Conservation (phyloP, 805 yeast species). For the Candida sithepensis region DNA sequence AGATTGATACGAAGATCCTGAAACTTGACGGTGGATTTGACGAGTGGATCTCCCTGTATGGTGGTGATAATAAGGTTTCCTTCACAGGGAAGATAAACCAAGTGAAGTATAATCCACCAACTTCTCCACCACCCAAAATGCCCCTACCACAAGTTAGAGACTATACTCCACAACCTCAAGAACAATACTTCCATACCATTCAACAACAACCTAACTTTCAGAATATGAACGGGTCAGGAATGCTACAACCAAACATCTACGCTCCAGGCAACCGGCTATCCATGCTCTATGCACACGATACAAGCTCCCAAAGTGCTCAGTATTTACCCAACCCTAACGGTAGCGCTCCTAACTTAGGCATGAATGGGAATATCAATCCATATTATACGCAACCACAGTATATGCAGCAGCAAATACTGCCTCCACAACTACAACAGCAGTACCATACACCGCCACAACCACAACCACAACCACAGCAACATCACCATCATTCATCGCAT, state of each 20-base stretch:
- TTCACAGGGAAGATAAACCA: slow-evolving; percentile 6
- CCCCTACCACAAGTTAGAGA: slow-evolving; percentile 7
- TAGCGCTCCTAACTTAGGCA: neutral
- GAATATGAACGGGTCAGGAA: neutral
- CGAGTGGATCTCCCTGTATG: slow-evolving; percentile 37
- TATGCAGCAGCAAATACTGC: neutral
- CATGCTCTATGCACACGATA: neutral
- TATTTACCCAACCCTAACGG: neutral
- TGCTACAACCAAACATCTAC: neutral
- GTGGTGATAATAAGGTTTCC: slow-evolving; percentile 23
- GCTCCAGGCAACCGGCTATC: neutral
- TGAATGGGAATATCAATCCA: neutral
- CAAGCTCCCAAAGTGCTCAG: neutral
- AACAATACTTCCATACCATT: neutral
- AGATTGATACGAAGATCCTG: slow-evolving; percentile 5
- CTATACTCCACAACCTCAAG: slow-evolving; percentile 3
- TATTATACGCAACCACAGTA: neutral
- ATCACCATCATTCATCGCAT: neutral
- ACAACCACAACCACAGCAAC: slow-evolving; percentile 31
- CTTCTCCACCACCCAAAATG: slow-evolving; percentile 8
- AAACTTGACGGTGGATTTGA: slow-evolving; percentile 42
- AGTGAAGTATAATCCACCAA: slow-evolving; percentile 6
- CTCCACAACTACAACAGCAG: neutral
- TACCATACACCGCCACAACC: neutral
- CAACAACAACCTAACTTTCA: neutral